Conservation (phyloP, 768 basidiomycete genomes). For the Trametes maxima region DNA sequence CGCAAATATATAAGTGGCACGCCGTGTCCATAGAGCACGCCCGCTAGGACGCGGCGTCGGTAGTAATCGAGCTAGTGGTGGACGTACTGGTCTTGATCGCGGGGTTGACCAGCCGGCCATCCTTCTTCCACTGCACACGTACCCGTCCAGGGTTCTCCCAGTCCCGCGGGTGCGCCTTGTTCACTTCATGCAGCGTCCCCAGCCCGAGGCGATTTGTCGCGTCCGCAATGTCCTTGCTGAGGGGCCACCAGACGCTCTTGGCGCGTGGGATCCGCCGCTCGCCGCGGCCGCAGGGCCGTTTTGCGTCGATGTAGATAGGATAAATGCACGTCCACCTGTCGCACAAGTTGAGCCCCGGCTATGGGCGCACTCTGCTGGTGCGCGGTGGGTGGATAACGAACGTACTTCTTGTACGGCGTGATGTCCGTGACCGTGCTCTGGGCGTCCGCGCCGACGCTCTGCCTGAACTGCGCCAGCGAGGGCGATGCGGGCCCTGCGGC, state of each 20-base stretch:
- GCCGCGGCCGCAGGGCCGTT: slow-evolving; percentile 82
- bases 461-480: slow-evolving; percentile 35
- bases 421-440: slow-evolving; percentile 62
- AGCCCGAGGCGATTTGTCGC: slow-evolving; percentile 78
- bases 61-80: neutral
- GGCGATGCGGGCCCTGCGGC: slow-evolving; percentile 60
- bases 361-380: neutral
- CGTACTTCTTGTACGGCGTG: slow-evolving; percentile 83
- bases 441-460: slow-evolving; percentile 26
- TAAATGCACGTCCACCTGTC: slow-evolving; percentile 93
- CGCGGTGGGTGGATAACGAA: slow-evolving; percentile 22
- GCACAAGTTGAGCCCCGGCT: slow-evolving; percentile 7
- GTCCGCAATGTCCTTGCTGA: slow-evolving; percentile 90
- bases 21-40: neutral
- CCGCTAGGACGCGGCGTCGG: neutral
- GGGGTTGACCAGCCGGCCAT: slow-evolving; percentile 64
- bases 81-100: slow-evolving; percentile 74
- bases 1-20: neutral
- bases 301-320: slow-evolving; percentile 96
- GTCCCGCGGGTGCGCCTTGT: slow-evolving; percentile 90
- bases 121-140: slow-evolving; percentile 89
- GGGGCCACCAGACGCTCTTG: slow-evolving; percentile 91
- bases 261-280: slow-evolving; percentile 78
- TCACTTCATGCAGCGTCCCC: slow-evolving; percentile 83
- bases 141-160: slow-evolving; percentile 99